A percentile compares a stretch with the other conserved stretches of the same genome.
phyloP scores from a whole-genome alignment of 345 rosid species.

The Angophora floribunda region DNA sequence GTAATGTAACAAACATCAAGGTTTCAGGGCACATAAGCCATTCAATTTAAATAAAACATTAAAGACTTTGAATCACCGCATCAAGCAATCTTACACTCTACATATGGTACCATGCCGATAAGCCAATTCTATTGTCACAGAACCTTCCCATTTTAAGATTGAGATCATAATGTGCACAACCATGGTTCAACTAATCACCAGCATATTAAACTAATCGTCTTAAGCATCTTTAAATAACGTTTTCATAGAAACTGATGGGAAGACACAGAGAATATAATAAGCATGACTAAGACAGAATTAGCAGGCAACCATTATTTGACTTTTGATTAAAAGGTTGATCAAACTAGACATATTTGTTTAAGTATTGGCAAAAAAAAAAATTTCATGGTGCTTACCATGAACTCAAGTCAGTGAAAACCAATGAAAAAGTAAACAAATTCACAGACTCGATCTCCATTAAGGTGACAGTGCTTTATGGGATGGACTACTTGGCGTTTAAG shows the following conservation, averaged over 20 bases:
- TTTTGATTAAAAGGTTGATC: not conserved
- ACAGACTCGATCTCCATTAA: not conserved
- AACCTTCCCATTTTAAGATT: not conserved
- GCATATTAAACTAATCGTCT: not conserved
- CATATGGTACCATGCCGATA: not conserved
- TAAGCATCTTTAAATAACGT: not conserved
- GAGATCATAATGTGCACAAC: not conserved
- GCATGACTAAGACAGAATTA: not conserved
- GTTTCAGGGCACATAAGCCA: not conserved
- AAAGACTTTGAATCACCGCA: not conserved
- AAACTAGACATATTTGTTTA: not conserved
- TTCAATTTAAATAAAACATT: not conserved
- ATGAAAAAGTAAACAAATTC: not conserved
- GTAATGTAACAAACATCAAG: not conserved
- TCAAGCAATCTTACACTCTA: not conserved
- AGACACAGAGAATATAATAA: not conserved
- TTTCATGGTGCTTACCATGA: not conserved
- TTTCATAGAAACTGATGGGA: not conserved
- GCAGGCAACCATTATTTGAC: not conserved
- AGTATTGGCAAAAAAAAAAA: not conserved
- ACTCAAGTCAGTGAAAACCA: not conserved
- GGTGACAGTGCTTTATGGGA: not conserved
- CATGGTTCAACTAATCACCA: not conserved
- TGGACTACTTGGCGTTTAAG: not conserved
- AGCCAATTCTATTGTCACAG: not conserved